Percentiles rank a stretch among this genome's conserved stretches.
phyloP scores from a whole-genome alignment of 352 stramenopile species.

The Pythium oligandrum region DNA sequence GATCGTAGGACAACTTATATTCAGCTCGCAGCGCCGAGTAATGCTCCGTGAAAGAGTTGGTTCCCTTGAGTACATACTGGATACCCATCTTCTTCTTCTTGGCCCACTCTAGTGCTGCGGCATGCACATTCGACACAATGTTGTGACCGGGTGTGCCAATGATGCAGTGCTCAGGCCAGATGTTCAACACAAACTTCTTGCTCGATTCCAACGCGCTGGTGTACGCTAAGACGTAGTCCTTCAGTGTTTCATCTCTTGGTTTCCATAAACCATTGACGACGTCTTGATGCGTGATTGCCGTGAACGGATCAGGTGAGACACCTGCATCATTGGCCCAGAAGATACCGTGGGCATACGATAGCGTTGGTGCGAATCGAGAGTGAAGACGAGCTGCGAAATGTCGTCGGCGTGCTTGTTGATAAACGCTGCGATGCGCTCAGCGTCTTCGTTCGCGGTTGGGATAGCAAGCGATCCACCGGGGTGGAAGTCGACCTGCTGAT shows the following conservation, averaged over 20 bases:
- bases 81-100: slow-evolving; percentile 40
- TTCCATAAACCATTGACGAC: slow-evolving; percentile 53
- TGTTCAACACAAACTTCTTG: slow-evolving; percentile 89
- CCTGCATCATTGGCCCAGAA: slow-evolving; percentile 87
- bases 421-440: slow-evolving; percentile 83
- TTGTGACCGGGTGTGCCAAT: slow-evolving; percentile 89
- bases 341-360: slow-evolving; percentile 93
- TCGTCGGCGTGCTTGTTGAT: slow-evolving; percentile 60
- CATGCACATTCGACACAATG: slow-evolving; percentile 79
- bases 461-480: slow-evolving; percentile 95
- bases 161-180: slow-evolving; percentile 98
- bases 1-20: slow-evolving; percentile 80
- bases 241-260: slow-evolving; percentile 55
- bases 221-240: slow-evolving; percentile 90
- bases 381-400: slow-evolving; percentile 90
- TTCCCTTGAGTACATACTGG: slow-evolving; percentile 92
- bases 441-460: slow-evolving; percentile 88
- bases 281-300: slow-evolving; percentile 86
- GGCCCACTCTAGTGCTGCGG: slow-evolving; percentile 87
- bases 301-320: slow-evolving; percentile 88
- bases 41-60: slow-evolving; percentile 95
- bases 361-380: slow-evolving; percentile 94
- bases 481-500: slow-evolving; percentile 97
- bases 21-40: slow-evolving; percentile 94
- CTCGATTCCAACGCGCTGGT: slow-evolving; percentile 80